These are phyloP conservation scores for Aspergillus fijiensis DNA, from an alignment of 2,329 filamentous ascomycete genomes.

Conservation along the genomic window DNA sequence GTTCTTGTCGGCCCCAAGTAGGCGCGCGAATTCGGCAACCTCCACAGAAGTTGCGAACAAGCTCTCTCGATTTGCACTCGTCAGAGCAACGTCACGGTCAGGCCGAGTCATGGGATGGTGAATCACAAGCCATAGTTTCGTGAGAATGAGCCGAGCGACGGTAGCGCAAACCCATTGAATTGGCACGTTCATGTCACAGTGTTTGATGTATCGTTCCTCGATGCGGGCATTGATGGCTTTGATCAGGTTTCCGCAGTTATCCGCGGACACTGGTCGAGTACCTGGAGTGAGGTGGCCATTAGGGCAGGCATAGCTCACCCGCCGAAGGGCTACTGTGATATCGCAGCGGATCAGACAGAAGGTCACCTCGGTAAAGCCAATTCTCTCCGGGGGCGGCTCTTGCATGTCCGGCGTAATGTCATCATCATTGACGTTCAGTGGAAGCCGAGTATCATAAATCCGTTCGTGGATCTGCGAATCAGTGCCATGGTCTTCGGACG, in stretches of 20 bases:
- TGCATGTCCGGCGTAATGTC: constrained; percentile 51
- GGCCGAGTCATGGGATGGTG: constrained; percentile 71
- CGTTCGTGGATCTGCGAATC: constrained; percentile 46
- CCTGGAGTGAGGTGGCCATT: constrained; percentile 23
- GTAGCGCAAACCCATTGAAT: constrained; percentile 69
- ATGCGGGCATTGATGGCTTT: constrained; percentile 55
- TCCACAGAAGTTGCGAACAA: constrained; percentile 72
- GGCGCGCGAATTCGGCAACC: constrained; percentile 68
- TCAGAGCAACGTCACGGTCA: constrained; percentile 54
- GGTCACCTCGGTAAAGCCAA: constrained; percentile 56
- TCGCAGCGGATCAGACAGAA: constrained; percentile 55
- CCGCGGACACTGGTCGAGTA: constrained; percentile 21
- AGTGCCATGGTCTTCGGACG: constrained; percentile 52
- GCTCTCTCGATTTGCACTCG: constrained; percentile 64
- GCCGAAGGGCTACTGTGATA: constrained; percentile 46
- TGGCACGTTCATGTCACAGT: constrained; percentile 53
- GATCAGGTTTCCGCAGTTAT: constrained; percentile 48
- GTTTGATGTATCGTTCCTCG: constrained; percentile 55
- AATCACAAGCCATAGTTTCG: constrained; percentile 74
- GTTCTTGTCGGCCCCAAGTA: constrained; percentile 63
- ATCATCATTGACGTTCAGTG: constrained; percentile 54
- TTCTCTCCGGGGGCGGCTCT: constrained; percentile 49
- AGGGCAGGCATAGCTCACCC: constrained; percentile 39
- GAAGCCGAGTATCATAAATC: constrained; percentile 50
- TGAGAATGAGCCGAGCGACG: constrained; percentile 68